These are phyloP conservation scores for Fusarium sp. DNA, from an alignment of 2,329 filamentous ascomycete genomes.

Conservation along the genomic window DNA sequence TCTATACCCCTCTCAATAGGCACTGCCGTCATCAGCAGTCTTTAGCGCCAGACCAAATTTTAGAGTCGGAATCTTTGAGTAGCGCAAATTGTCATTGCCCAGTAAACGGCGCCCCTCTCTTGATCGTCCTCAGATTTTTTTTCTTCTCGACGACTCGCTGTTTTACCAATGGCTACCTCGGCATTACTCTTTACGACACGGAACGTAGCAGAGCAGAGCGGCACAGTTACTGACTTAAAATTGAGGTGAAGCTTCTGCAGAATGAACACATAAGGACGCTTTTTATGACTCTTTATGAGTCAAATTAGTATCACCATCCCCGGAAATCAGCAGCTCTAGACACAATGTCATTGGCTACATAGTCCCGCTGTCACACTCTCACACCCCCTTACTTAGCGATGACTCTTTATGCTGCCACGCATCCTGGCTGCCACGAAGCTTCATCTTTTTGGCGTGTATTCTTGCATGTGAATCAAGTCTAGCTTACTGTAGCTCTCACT, in stretches of 20 bases:
- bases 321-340: slow-evolving; percentile 33
- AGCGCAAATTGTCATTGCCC: slow-evolving; percentile 32
- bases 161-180: slow-evolving; percentile 42
- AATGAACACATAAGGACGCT: slow-evolving; percentile 33
- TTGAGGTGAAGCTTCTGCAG: slow-evolving; percentile 31
- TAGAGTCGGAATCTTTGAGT: slow-evolving; percentile 42
- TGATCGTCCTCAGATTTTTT: slow-evolving; percentile 33
- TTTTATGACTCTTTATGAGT: slow-evolving; percentile 39
- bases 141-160: slow-evolving; percentile 8
- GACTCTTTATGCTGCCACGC: slow-evolving; percentile 43
- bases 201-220: slow-evolving; percentile 9
- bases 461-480: slow-evolving; percentile 26
- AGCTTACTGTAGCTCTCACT: not conserved
- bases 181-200: slow-evolving; percentile 37
- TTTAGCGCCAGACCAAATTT: slow-evolving; percentile 45
- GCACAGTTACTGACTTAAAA: slow-evolving; percentile 16
- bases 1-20: slow-evolving; percentile 27
- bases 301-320: slow-evolving; percentile 32
- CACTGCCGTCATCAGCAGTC: slow-evolving; percentile 47
- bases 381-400: slow-evolving; percentile 37
- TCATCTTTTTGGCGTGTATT: slow-evolving; percentile 17
- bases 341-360: slow-evolving; percentile 32
- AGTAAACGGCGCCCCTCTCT: slow-evolving; percentile 39
- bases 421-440: slow-evolving; percentile 39
- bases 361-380: slow-evolving; percentile 31